phyloP scores from a whole-genome alignment of 2,329 filamentous ascomycete species.

The Diplodia sapinea region DNA sequence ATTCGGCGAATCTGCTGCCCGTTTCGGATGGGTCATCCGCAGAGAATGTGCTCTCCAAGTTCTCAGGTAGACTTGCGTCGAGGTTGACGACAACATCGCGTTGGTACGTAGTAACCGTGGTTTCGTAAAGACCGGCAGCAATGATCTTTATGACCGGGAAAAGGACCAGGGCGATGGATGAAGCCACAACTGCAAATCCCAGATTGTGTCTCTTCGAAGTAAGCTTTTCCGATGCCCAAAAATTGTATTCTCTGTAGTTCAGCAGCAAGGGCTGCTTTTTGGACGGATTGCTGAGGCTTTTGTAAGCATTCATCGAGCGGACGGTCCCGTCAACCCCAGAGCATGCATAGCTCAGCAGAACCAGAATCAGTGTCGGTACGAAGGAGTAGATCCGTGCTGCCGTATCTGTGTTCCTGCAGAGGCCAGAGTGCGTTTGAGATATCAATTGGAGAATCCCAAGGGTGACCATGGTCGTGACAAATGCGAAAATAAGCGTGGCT shows the following conservation, averaged over 20 bases:
- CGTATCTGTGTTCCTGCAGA: neutral
- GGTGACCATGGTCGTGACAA: neutral
- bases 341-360: neutral
- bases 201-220: neutral
- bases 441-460: neutral
- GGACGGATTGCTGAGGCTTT: neutral
- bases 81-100: neutral
- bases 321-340: neutral
- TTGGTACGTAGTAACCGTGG: neutral
- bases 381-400: neutral
- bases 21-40: neutral
- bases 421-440: neutral
- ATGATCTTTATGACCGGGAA: neutral
- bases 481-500: neutral
- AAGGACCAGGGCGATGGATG: neutral
- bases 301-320: neutral
- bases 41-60: neutral
- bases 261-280: neutral
- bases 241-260: neutral
- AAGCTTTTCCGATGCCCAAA: neutral
- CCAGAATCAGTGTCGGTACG: neutral
- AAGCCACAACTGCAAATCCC: neutral
- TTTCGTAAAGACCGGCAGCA: neutral
- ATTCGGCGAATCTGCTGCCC: neutral
- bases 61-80: neutral